Evolutionary conservation across 1,284 basidiomycete species (phyloP), one percentile per base, ranked within the genome.

Genomic region (Ustilago xerochloae): DNA sequence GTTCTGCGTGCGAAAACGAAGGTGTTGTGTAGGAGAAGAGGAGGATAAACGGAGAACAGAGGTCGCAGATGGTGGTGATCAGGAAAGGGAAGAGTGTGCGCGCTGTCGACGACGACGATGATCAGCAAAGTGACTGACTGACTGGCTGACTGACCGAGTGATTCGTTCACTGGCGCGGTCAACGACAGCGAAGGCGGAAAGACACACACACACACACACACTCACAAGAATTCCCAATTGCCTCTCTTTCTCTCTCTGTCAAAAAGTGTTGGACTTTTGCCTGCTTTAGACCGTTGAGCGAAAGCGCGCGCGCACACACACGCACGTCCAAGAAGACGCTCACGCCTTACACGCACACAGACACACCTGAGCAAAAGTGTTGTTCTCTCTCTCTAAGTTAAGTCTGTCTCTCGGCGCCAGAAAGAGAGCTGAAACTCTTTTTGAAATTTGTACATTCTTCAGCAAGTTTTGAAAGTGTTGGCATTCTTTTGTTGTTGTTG

Each of bases 51-150:
- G 57, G 46, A 56, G 52, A 60, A 39, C 33, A 29, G 33, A 29
- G 41, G 36, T n/a, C n/a, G n/a, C n/a, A n/a, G 59, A 54, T 59
- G 65, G 46, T 63, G 38, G 43, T 55, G 66, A 54, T 59, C 52
- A 56, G 29, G 53, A 41, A n/a, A n/a, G n/a, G n/a, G 33, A 18
- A 24, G 30, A 36, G 15, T 18, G 28, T 33, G 53, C 41, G 49
- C 49, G 49, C 49, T 30, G 54, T 48, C 29, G 51, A 20, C 51
- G 49, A 46, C 56, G 58, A 67, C 51, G 49, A 46, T 61, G 58
- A 67, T 66, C 50, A 53, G 43, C 46, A 26, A 51, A 30, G 36
- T 26, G 41, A 43, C 4, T 20, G n/a, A n/a, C n/a, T 20, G 35
- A 20, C n/a, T 43, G 41, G 41, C 41, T 24, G 35, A 20, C n/a